Evolutionary conservation across 2,329 filamentous ascomycete genomes (phyloP), one percentile per base, ranked within the genome.

Genomic region (Microdochium bolleyi): DNA sequence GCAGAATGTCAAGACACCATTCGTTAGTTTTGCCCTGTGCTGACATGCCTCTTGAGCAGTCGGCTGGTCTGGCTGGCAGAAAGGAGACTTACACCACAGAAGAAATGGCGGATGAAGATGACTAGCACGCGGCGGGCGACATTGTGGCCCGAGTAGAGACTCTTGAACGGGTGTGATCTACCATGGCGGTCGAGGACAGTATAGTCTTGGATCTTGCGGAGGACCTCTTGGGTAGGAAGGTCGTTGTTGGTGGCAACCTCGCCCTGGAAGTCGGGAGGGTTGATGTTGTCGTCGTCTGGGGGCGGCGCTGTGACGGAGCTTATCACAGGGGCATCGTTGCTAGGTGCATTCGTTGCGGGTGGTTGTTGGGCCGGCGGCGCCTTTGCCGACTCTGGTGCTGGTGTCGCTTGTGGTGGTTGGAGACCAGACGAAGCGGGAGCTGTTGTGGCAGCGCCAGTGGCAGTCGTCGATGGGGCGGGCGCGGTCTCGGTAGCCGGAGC

Each of bases 21-120:
- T 19, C 10, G 24, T 22, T n/a, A 51, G n/a, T 37, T 21, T 51
- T 24, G 11, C 48, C n/a, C 8, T 24, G 21, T 30, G 30, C 4
- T 11, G 9, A 25, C 16, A 21, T 44, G 14, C 52, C 38, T 44
- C 48, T 32, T 24, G 22, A 16, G n/a, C n/a, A n/a, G n/a, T n/a
- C n/a, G n/a, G n/a, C n/a, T n/a, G n/a, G n/a, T n/a, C n/a, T n/a
- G n/a, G n/a, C n/a, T 25, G 22, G 22, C 48, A 46, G 9, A 38
- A 24, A n/a, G n/a, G n/a, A n/a, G 44, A 76, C 85, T 67, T 75
- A 89, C 87, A 34, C 86, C 86, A 64, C 88, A 91, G 74, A 88
- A 90, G 69, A 91, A 92, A 70, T 91, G 87, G 48, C 88, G 79
- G 53, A 92, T 77, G 64, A 92, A 91, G 58, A 91, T 81, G 44